Base-by-base conservation (phyloP, 164 flowering plant genomes). In the Cinnamomum chago region DNA sequence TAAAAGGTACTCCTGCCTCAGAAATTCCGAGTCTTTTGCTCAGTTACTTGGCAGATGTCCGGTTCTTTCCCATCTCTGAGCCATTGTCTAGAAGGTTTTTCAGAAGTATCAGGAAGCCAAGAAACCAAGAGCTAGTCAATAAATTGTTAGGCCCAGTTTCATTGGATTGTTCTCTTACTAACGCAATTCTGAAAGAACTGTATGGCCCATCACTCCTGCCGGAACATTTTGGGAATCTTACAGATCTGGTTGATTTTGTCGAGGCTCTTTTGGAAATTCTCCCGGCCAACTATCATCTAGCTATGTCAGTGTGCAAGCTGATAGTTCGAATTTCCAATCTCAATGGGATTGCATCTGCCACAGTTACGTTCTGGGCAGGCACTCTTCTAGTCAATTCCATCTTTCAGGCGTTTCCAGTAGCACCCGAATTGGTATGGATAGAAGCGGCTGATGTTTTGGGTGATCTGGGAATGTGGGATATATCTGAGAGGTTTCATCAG, bases 191-290 rank as follows among this genome's bases (percentile, higher is more conserved):
- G 66, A 88, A 89, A 78, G 85, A 72, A 25, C 88, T 88, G 90
- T 80, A 82, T 84, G 96, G 98, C 7, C 89, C 93, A 50, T 82
- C 88, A 14, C 90, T 92, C 66, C 72, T 94, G 65, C 97, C 97
- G 28, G 78, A 79, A 47, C 80, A 75, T 6, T 82, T 73, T 64
- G 82, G 50, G 23, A 74, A 85, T 65, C 80, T 78, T 7, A 82
- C 87, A 76, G 79, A 84, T 75, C 67, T 94, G 70, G 92, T 90
- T 40, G 94, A 91, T 79, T 82, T 90, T 76, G 92, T 89, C 20
- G 98, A 92, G 81, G 82, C 83, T 22, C 72, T 94, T 17, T 76
- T 92, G 85, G 90, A 83, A 64, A 75, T 90, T 28, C 76, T 60
- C 3, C 95, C 96, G 17, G 84, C 88, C 50, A 94, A 91, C 79